Conservation (phyloP, 2,329 filamentous ascomycete species). For the Aureobasidium sp. region DNA sequence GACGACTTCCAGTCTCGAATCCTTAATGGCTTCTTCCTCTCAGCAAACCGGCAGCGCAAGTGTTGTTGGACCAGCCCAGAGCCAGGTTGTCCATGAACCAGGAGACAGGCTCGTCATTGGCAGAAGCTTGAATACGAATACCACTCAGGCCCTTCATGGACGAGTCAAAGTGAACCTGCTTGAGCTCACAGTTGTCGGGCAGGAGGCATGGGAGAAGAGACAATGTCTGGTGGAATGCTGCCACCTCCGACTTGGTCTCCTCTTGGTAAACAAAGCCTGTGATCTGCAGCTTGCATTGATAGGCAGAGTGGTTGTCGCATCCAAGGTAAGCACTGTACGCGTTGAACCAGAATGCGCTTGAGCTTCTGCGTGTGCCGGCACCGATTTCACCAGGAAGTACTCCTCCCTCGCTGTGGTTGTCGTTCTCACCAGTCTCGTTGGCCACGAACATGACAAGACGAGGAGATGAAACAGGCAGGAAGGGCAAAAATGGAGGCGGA, state of each 20-base stretch:
- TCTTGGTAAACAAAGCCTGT: slow-evolving; percentile 37
- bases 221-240: slow-evolving; percentile 30
- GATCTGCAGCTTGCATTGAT: slow-evolving; percentile 35
- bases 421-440: slow-evolving; percentile 20
- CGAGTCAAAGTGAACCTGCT: slow-evolving; percentile 33
- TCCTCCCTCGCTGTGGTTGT: slow-evolving; percentile 26
- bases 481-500: slow-evolving; percentile 36
- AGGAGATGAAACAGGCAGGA: slow-evolving; percentile 36
- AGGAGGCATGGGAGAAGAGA: slow-evolving; percentile 34
- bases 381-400: slow-evolving; percentile 39
- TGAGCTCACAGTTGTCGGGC: slow-evolving; percentile 35
- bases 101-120: slow-evolving; percentile 26
- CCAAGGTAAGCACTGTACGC: slow-evolving; percentile 38
- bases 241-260: slow-evolving; percentile 26
- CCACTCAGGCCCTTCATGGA: slow-evolving; percentile 36
- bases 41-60: slow-evolving; percentile 52
- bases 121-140: slow-evolving; percentile 41
- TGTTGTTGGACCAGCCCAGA: slow-evolving; percentile 42
- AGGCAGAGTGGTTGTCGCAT: slow-evolving; percentile 35
- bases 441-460: slow-evolving; percentile 41
- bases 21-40: slow-evolving; percentile 66
- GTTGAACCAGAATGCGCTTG: slow-evolving; percentile 43
- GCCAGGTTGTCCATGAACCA: slow-evolving; percentile 42
- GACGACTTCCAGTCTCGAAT: slow-evolving; percentile 53
- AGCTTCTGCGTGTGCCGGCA: slow-evolving; percentile 34